Base-by-base conservation (phyloP, 176 grass and related monocot genomes). In the Juncus inflexus region DNA sequence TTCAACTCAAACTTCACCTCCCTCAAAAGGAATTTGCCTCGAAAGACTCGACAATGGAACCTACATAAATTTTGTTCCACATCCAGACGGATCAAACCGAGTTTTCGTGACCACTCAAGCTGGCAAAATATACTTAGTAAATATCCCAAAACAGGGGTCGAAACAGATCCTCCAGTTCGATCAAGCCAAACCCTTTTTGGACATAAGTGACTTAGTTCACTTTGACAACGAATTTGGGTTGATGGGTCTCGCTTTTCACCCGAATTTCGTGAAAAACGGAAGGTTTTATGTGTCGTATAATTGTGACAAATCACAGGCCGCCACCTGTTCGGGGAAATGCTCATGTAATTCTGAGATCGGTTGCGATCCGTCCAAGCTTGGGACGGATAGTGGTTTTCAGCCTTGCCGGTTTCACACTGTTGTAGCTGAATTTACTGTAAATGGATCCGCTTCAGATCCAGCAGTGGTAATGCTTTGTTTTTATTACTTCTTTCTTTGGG, bases 331-430 rank as follows among this genome's bases (percentile, higher is more conserved):
- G 73, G 91, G 91, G 61, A 88, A 83, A 73, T 96, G 91, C 73
- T 85, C 87, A 42, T 91, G 91, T 68, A 96, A 96, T 73, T 96
- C 87, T 73, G 81, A 83, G 82, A 75, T 85, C 76, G 80, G 16
- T 53, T 96, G 91, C 74, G 87, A 96, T 66, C 91, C 91, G 14
- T 86, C 87, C 4, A 91, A 96, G 43, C 87, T 91, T 1, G 79
- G 82, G 0, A 19, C 78, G 10, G 74, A 83, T 35, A 76, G 76
- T 42, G 87, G 91, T 76, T 81, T 79, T 19, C 81, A 73, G 52
- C 91, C 91, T 60, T 96, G 91, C 74, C 76, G 87, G 52, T 96
- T 83, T 74, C 84, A 90, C 53, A 66, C 66, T 60, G 79, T 88
- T 10, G 65, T 96, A 83, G 76, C 91, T 1, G 91, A 96, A 61